Percentiles rank a stretch among this genome's conserved stretches.
phyloP scores from a whole-genome alignment of 2,329 filamentous ascomycete genomes.

The Cladophialophora chaetospira region DNA sequence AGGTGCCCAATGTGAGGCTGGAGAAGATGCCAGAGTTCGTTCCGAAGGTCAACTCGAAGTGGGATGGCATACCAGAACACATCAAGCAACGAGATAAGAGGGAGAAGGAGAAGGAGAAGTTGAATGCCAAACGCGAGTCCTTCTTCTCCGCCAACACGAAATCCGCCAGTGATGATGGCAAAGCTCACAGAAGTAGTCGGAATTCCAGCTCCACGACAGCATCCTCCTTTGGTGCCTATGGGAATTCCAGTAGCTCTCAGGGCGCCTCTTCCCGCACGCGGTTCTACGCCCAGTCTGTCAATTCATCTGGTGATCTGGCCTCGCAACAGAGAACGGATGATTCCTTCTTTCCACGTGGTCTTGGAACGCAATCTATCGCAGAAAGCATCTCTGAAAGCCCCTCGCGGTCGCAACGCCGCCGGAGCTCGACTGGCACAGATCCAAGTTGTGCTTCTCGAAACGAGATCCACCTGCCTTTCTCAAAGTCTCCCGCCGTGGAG shows the following conservation, averaged over 20 bases:
- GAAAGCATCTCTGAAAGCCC: constrained; percentile 1
- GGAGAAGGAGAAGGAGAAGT: constrained; percentile 24
- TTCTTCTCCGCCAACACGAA: constrained; percentile 2
- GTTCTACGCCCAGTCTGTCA: constrained; percentile 25
- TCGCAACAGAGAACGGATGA: constrained; percentile 19
- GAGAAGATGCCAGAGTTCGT: constrained; percentile 52
- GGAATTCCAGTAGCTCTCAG: constrained; percentile 20
- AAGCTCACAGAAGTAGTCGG: constrained; percentile 11
- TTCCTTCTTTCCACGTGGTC: constrained; percentile 2
- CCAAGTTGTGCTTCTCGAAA: neutral
- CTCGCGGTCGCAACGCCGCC: neutral
- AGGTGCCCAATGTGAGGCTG: constrained; percentile 43
- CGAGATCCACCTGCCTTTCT: neutral
- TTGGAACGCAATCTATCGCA: neutral
- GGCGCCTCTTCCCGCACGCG: constrained; percentile 11
- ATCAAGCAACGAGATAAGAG: constrained; percentile 39
- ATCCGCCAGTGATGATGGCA: constrained; percentile 1
- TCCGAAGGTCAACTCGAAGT: constrained; percentile 57
- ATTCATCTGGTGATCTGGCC: constrained; percentile 28
- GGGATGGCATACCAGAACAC: constrained; percentile 53
- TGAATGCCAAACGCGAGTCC: constrained; percentile 12
- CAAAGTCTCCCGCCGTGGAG: neutral
- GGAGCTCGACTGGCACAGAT: neutral
- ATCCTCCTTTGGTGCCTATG: constrained; percentile 21
- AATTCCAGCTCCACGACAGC: constrained; percentile 24